Percentiles rank a stretch among this genome's conserved stretches.
Evolutionary conservation across 2,329 filamentous ascomycete genomes (phyloP).

Genomic region (Colletotrichum noveboracense): DNA sequence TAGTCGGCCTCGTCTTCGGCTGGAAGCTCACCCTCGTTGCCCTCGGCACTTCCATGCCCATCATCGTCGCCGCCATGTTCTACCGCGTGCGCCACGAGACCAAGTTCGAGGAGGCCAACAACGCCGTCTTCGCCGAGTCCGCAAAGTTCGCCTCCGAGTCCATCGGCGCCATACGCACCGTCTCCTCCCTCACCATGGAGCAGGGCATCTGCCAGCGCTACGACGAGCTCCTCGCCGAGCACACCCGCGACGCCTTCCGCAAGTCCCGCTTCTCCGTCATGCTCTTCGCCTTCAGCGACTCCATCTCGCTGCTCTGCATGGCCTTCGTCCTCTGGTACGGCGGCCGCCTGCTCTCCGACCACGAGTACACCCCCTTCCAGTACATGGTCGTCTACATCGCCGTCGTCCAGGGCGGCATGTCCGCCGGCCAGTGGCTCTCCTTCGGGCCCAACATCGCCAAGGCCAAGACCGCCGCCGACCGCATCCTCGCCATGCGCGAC

Average conservation of each 20-base stretch:
- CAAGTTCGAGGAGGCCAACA: conserved; percentile 10
- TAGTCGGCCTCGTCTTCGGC: conserved; percentile 38
- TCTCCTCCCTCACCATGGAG: conserved; percentile 20
- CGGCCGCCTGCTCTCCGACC: conserved; percentile 13
- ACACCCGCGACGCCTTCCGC: conserved; percentile 14
- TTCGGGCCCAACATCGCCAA: conserved; percentile 23
- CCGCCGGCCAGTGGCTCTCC: conserved; percentile 22
- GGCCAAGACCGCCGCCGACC: conserved; percentile 21
- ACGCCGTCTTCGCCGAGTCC: conserved; percentile 16
- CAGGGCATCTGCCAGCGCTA: conserved; percentile 16
- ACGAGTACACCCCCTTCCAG: conserved; percentile 24
- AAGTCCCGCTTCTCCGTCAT: conserved; percentile 15
- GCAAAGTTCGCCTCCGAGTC: conserved; percentile 22
- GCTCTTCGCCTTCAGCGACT: conserved; percentile 17
- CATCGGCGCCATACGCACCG: conserved; percentile 21
- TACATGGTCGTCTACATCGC: conserved; percentile 25
- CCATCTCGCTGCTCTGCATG: conserved; percentile 19
- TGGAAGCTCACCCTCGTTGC: conserved; percentile 45
- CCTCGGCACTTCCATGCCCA: conserved; percentile 26
- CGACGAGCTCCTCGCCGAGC: not conserved
- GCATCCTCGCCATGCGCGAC: conserved; percentile 18
- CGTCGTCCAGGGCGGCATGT: conserved; percentile 22
- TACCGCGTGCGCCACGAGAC: conserved; percentile 20
- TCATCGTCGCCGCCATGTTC: conserved; percentile 24
- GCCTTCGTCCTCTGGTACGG: conserved; percentile 23